These are phyloP conservation scores for Colletotrichum tofieldiae DNA, from an alignment of 2,329 filamentous ascomycete species.

Conservation along the genomic window DNA sequence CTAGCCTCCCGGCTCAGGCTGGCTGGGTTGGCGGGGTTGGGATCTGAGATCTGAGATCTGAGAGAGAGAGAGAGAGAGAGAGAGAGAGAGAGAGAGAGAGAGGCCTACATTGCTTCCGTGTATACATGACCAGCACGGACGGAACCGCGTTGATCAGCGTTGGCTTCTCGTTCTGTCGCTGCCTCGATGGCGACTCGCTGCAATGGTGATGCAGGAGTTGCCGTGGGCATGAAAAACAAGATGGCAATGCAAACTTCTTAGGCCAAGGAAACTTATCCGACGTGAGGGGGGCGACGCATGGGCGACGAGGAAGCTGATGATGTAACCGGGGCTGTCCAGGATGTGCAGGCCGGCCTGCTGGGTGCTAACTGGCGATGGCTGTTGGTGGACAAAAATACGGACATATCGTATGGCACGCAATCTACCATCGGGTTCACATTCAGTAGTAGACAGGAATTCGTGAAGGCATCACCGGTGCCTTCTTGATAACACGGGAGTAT, in stretches of 20 bases:
- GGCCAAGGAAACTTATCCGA: neutral
- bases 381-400: neutral
- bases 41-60: slow-evolving; percentile 28
- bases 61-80: too few species aligned
- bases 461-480: neutral
- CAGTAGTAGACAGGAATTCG: neutral
- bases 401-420: neutral
- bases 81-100: too few species aligned
- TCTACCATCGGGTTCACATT: neutral
- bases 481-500: neutral
- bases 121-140: neutral
- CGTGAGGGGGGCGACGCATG: neutral
- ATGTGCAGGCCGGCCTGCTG: neutral
- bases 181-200: neutral
- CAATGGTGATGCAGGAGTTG: neutral
- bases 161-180: neutral
- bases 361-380: neutral
- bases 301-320: neutral
- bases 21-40: slow-evolving; percentile 11
- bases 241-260: neutral
- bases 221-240: neutral
- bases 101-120: neutral
- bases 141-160: too few species aligned
- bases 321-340: neutral
- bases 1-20: neutral